Evolutionary conservation across 148 eudicot genomes (phyloP), one percentile per base, ranked within the genome.

Genomic region (Fallopia convolvulus): DNA sequence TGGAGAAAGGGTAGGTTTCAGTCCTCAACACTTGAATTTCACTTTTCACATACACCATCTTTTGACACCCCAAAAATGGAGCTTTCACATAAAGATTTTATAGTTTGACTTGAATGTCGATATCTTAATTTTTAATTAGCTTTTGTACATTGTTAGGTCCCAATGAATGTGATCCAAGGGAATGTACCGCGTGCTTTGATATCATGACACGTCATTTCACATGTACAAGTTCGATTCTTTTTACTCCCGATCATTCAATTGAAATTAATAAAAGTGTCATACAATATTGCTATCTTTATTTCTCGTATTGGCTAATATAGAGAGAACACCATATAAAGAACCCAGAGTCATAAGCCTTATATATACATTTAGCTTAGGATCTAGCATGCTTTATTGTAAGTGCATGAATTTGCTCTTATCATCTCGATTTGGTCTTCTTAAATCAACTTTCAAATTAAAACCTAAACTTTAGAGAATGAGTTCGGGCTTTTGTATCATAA

Each of bases 141-240:
- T 26, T 26, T 63, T 30, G 30, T 26, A 63, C 70, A 26, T 63
- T 63, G 70, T 63, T 63, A 63, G 70, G 70, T 63, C 70, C 70
- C 70, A 63, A 63, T 63, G 39, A 63, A 63, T 7, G 39, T 30
- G 30, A 26, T 26, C 30, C 13, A 26, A 60, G 66, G 33, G 66
- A 17, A 52, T 52, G 58, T 53, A 53, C 60, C 60, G 21, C 60
- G 21, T 53, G 60, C 20, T 26, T 61, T 30, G 17, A 8, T 63
- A 63, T 26, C 30, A 26, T 63, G 39, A 12, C 70, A 63, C 70
- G 39, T 30, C 70, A 63, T 26, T 63, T 30, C 11, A 63, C 70
- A 63, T 63, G 5, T 63, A 26, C 70, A 26, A 63, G 17, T 63
- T 63, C 6, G 70, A 63, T 58, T 58, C 65, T 58, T 3, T 3